These are phyloP conservation scores for Blastocystis sp. DNA, from an alignment of 352 stramenopile genomes.

Conservation along the genomic window DNA sequence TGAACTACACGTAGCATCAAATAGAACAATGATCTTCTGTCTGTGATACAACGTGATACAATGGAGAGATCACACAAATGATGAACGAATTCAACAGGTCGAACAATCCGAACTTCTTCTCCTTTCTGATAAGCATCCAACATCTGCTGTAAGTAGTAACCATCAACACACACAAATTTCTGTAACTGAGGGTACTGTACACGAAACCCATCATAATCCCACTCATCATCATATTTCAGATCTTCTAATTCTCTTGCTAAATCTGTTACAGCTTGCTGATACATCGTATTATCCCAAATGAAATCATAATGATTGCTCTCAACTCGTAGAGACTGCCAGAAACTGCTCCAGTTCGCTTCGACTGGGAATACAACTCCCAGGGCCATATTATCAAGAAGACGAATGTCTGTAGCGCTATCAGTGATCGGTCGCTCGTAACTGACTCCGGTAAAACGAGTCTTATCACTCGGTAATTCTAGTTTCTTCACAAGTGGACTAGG, in stretches of 20 bases:
- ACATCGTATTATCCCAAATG: conserved; percentile 18
- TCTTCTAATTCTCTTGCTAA: not conserved
- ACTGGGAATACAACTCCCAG: not conserved
- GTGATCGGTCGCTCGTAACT: not conserved
- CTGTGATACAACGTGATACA: not conserved
- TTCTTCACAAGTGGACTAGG: not conserved
- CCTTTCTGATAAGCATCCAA: not conserved
- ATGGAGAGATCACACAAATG: conserved; percentile 41
- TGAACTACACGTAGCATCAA: not conserved
- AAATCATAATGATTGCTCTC: not conserved
- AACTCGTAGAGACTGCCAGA: not conserved
- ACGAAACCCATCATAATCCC: conserved; percentile 40
- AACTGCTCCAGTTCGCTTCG: not conserved
- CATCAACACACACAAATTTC: conserved; percentile 44
- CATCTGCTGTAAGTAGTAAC: conserved; percentile 43
- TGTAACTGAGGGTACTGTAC: not conserved
- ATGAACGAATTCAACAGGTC: not conserved
- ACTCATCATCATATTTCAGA: not conserved
- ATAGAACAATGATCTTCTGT: not conserved
- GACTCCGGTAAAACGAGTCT: not conserved
- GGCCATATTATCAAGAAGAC: not conserved
- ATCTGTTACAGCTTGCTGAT: not conserved
- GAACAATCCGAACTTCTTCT: not conserved
- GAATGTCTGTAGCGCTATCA: not conserved
- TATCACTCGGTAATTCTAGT: not conserved